Evolutionary conservation across 2,329 filamentous ascomycete genomes (phyloP), one percentile per base, ranked within the genome.

Genomic region (Whalleya microplaca): DNA sequence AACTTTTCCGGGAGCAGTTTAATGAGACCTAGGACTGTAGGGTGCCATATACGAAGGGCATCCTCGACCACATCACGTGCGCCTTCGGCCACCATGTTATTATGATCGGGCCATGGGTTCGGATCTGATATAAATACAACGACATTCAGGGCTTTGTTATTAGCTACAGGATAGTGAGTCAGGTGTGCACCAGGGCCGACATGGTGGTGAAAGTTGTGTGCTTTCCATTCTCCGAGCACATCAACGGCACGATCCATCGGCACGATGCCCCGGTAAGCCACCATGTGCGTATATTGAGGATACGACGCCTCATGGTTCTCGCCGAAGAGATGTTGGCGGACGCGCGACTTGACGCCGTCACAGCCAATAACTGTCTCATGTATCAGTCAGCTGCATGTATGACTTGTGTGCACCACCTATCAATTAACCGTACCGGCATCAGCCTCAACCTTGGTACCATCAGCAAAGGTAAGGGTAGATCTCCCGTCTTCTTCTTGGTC

Each of bases 251-350:
- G 70, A 2, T 73, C 69, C 77, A 83, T 82, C 0, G 79, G 78
- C 2, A 83, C 71, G 21, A 84, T 58, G 0, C 76, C 79, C 3
- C 81, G 74, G 60, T 82, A 84, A 0, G 77, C 80, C 56, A 80
- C 81, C 61, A 83, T 83, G 48, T 78, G 76, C 0, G 77, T 79
- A 62, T 80, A 84, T 1, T 73, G 69, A 0, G 82, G 77, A 16
- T 73, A 66, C 1, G 76, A 72, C 3, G 76, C 74, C 0, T 75
- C 75, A 58, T 76, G 65, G 0, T 74, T 64, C 1, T 69, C 67
- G 0, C 76, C 76, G 0, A 83, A 68, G 2, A 84, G 67, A 4
- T 77, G 58, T 32, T 73, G 59, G 21, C 82, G 72, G 3, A 80
- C 75, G 29, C 73, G 72, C 4, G 78, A 81, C 65, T 79, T 79